Conservation (phyloP, 2,329 filamentous ascomycete genomes). For the Xylaria sp. region DNA sequence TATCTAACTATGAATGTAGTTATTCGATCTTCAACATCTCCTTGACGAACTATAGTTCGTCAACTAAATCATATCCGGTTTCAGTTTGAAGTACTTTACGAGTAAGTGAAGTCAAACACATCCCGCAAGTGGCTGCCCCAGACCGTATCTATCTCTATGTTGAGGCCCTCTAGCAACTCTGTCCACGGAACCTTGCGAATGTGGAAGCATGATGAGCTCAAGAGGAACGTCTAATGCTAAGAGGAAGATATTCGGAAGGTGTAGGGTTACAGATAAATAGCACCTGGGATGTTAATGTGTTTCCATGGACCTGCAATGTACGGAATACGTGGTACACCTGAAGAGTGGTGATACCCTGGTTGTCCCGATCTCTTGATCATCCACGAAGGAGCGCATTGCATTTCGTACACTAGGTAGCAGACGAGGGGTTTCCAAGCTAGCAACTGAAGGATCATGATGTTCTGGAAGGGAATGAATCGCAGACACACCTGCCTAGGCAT, state of each 20-base stretch:
- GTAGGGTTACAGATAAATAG: neutral
- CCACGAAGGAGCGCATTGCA: neutral
- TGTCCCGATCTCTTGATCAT: neutral
- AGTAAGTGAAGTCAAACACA: neutral
- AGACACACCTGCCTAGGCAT: too few relatives aligned
- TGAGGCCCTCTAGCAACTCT: neutral
- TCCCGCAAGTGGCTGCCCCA: neutral
- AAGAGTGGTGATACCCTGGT: slow-evolving; percentile 3
- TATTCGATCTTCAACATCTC: neutral
- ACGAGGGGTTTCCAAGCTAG: neutral
- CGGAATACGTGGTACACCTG: neutral
- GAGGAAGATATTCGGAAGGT: neutral
- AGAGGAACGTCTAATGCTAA: neutral
- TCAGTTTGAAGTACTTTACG: neutral
- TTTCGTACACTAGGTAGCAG: neutral
- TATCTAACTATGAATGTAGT: neutral
- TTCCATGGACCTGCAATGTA: neutral
- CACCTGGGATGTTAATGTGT: neutral
- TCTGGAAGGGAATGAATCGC: neutral
- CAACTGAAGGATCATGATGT: neutral
- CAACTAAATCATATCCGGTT: neutral
- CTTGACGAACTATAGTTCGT: neutral
- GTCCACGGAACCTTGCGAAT: too few relatives aligned
- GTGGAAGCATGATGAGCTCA: neutral
- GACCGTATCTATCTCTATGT: neutral